A percentile compares a stretch with the other conserved stretches of the same genome.
Conservation (phyloP, 768 basidiomycete species). For the Tricholoma sp. region DNA sequence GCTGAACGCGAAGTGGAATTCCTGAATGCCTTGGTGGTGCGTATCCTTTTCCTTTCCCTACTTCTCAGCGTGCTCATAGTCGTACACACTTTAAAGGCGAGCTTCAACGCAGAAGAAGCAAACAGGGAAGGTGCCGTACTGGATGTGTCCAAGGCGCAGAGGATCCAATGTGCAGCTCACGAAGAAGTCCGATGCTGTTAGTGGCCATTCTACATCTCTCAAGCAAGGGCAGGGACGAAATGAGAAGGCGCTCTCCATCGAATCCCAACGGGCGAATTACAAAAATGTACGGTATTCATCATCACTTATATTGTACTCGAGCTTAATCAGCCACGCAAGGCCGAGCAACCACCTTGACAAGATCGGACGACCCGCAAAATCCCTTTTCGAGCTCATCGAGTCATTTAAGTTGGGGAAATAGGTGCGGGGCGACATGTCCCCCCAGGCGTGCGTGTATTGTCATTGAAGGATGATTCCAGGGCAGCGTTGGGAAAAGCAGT, state of each 20-base stretch:
- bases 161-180: conserved; percentile 42
- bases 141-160: conserved; percentile 35
- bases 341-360: conserved; percentile 38
- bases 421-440: conserved; percentile 72
- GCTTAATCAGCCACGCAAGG: conserved; percentile 33
- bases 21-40: conserved; percentile 59
- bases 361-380: conserved; percentile 73
- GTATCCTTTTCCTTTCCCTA: conserved; percentile 18
- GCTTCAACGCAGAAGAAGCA: conserved; percentile 57
- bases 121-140: conserved; percentile 12
- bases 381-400: conserved; percentile 71
- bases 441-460: conserved; percentile 62
- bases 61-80: not conserved
- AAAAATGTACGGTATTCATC: conserved; percentile 31
- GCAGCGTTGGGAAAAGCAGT: conserved; percentile 72
- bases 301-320: not conserved
- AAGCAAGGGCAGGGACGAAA: conserved; percentile 21
- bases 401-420: conserved; percentile 72
- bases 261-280: conserved; percentile 25
- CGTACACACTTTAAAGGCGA: conserved; percentile 37
- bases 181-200: conserved; percentile 42
- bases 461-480: conserved; percentile 76
- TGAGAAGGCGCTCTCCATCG: conserved; percentile 31
- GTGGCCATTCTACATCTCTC: conserved; percentile 25
- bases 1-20: conserved; percentile 60